Evolutionary conservation across 495 filamentous ascomycete species (phyloP), one percentile per base, ranked within the genome.

Genomic region (Talaromyces proteolyticus): DNA sequence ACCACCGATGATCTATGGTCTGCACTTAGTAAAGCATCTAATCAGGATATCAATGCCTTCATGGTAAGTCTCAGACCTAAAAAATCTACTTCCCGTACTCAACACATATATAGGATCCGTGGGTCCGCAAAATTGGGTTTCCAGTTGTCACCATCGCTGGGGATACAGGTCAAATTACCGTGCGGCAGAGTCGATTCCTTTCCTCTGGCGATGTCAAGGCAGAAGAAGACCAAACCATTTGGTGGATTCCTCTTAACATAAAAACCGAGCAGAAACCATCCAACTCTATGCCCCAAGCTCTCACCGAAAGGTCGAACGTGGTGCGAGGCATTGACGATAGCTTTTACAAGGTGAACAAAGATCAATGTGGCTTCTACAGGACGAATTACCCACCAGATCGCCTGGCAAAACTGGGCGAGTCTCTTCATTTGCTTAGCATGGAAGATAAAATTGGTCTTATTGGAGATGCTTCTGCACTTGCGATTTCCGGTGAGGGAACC

Each of bases 101-200:
- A 53, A 53, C 44, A 12, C 18, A n/a, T 23, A n/a, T 53, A 44
- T 51, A 82, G 80, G 79, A 85, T 54, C 80, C 84, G 20, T 98
- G 93, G 93, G 96, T 96, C 57, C 84, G 85, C 45, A 88, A 89
- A 63, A 90, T 98, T 56, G 93, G 93, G 2, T 95, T 94, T 68
- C 93, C 93, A 1, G 82, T 96, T 24, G 66, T 98, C 7, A 94
- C 86, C 3, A 75, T 96, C 17, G 78, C 83, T 16, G 93, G 97
- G 65, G 85, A 89, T 57, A 78, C 85, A 26, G 81, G 84, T 20
- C 84, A 92, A 58, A 87, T 98, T 52, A 76, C 79, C 26, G 67
- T 97, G 44, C 85, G 84, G 49, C 93, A 98, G 67, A 82, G 75
- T 39, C 85, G 93, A 50, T 98, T 95, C 75, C 74, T 98, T 14